phyloP scores from a whole-genome alignment of 306 rosid species.

The Glycine latifolia region DNA sequence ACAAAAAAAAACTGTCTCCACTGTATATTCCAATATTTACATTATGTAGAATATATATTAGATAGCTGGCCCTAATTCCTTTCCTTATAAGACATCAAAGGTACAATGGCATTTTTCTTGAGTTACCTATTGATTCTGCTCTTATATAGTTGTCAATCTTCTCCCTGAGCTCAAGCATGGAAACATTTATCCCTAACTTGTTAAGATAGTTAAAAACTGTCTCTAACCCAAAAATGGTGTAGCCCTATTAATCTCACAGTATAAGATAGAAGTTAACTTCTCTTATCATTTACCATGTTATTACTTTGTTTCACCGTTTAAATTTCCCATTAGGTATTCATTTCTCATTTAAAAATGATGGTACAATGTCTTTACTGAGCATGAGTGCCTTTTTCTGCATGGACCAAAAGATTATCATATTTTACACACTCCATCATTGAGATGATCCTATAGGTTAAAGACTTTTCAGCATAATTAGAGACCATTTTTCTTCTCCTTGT shows the following conservation, averaged over 20 bases:
- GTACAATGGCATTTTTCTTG: neutral
- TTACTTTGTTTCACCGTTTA: neutral
- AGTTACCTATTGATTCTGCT: conserved; percentile 22
- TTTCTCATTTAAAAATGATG: neutral
- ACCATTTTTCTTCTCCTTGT: too few relatives aligned
- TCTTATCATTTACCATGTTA: neutral
- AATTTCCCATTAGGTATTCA: neutral
- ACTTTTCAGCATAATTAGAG: too few relatives aligned
- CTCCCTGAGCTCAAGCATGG: neutral
- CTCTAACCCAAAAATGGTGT: neutral
- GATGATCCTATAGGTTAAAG: too few relatives aligned
- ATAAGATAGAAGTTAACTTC: neutral
- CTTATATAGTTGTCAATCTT: neutral
- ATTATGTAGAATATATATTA: too few relatives aligned
- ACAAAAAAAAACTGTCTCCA: neutral
- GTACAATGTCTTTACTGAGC: conserved; percentile 6
- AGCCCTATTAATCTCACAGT: neutral
- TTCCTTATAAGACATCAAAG: neutral
- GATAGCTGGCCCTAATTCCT: conserved; percentile 11
- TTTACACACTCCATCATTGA: too few relatives aligned
- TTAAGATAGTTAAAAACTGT: conserved; percentile 19
- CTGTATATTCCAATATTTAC: conserved; percentile 17
- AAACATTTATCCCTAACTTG: neutral
- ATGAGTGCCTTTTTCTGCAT: neutral
- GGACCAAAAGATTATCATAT: neutral